Conservation (phyloP, 208 protist genomes). For the Perkinsela sp. region DNA sequence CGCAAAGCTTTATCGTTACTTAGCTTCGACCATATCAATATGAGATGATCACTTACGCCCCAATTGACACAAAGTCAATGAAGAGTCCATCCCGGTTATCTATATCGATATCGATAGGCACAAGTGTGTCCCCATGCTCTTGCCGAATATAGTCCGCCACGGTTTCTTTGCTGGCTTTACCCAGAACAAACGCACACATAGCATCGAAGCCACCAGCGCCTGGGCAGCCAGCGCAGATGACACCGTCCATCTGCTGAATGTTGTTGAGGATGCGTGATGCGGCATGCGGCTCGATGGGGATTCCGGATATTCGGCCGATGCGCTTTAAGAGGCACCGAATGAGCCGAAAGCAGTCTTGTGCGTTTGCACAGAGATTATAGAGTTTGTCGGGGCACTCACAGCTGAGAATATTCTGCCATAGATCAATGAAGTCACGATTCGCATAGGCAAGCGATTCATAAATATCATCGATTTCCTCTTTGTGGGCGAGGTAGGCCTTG, state of each 20-base stretch:
- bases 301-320: conserved; percentile 40
- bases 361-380: not conserved
- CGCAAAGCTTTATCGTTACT: too few relatives aligned
- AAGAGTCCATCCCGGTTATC: not conserved
- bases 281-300: conserved; percentile 52
- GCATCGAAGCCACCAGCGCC: conserved; percentile 75
- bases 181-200: conserved; percentile 52
- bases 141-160: not conserved
- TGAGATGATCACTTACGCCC: too few relatives aligned
- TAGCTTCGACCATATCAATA: too few relatives aligned
- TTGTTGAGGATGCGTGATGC: conserved; percentile 42
- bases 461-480: not conserved
- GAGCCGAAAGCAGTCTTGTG: not conserved
- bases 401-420: not conserved
- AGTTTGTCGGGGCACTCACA: not conserved
- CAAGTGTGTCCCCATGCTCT: not conserved
- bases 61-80: not conserved
- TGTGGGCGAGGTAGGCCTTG: not conserved
- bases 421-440: not conserved
- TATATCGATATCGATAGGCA: not conserved
- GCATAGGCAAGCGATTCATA: not conserved
- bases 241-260: conserved; percentile 41
- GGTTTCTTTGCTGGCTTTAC: conserved; percentile 9
- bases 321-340: conserved; percentile 11
- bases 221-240: conserved; percentile 67